These are phyloP conservation scores for Oemleria cerasiformis DNA, from an alignment of 306 rosid species.

Conservation along the genomic window DNA sequence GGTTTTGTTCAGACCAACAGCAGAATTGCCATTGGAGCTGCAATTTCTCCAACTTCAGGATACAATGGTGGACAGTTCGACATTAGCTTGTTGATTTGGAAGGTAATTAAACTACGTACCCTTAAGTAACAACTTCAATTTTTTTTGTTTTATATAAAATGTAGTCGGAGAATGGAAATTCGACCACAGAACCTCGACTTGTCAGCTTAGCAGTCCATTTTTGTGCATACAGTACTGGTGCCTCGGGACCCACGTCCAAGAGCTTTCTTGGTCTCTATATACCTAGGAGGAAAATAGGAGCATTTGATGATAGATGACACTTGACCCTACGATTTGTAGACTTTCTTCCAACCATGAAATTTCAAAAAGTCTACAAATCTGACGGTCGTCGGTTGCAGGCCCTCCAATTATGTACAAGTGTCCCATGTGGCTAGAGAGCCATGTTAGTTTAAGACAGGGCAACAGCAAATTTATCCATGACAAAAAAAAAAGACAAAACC, in stretches of 20 bases:
- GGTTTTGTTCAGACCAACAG: conserved; percentile 93
- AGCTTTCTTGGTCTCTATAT: conserved; percentile 21
- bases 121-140: not conserved
- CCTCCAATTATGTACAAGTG: not conserved
- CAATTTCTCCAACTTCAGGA: conserved; percentile 86
- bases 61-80: conserved; percentile 83
- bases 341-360: not conserved
- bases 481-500: not conserved
- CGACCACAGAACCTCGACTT: not conserved
- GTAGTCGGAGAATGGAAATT: not conserved
- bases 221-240: not conserved
- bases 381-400: conserved; percentile 32
- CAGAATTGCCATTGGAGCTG: conserved; percentile 91
- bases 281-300: conserved; percentile 1
- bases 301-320: conserved; percentile 17
- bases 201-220: not conserved
- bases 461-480: not conserved
- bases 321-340: conserved; percentile 30
- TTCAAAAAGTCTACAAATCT: conserved; percentile 19
- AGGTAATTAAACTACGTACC: conserved; percentile 44
- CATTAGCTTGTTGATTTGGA: conserved; percentile 85
- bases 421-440: conserved; percentile 1
- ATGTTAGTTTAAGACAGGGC: not conserved
- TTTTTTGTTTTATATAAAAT: not conserved
- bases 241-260: not conserved